phyloP scores from a whole-genome alignment of 352 stramenopile species.

The Phytophthora foliorum region DNA sequence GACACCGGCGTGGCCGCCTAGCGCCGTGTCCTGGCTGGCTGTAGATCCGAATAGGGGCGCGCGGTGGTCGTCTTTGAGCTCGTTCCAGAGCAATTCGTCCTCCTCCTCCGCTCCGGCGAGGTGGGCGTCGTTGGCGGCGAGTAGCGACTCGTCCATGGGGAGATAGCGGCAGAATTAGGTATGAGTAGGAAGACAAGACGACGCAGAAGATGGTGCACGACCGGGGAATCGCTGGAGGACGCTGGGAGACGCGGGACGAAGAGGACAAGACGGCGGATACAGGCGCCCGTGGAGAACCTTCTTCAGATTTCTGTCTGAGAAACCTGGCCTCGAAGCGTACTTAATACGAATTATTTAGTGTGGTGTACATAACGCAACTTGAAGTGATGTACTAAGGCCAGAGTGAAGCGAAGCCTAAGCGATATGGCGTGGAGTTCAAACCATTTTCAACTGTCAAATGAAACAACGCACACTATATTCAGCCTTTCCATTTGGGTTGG shows the following conservation, averaged over 20 bases:
- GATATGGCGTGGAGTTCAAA: too few species aligned
- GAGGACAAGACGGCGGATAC: slow-evolving; percentile 5
- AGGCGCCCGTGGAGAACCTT: neutral
- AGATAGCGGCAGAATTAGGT: neutral
- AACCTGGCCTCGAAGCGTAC: slow-evolving; percentile 2
- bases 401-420: too few species aligned
- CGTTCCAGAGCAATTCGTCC: slow-evolving; percentile 85
- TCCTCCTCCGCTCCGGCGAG: slow-evolving; percentile 51
- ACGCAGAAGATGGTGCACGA: slow-evolving; percentile 10
- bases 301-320: slow-evolving; percentile 17
- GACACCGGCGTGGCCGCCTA: slow-evolving; percentile 32
- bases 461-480: too few species aligned
- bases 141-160: slow-evolving; percentile 77
- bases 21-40: slow-evolving; percentile 27
- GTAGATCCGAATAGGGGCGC: slow-evolving; percentile 32
- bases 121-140: slow-evolving; percentile 47
- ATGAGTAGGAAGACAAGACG: slow-evolving; percentile 12
- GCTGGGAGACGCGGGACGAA: neutral
- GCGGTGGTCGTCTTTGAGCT: slow-evolving; percentile 71
- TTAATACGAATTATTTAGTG: slow-evolving; percentile 14
- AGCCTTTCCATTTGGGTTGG: too few species aligned
- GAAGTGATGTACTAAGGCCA: too few species aligned
- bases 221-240: neutral
- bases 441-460: too few species aligned
- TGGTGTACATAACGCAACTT: slow-evolving; percentile 11